Base-by-base conservation (phyloP, 305 asterid genomes). In the Andrographis paniculata region DNA sequence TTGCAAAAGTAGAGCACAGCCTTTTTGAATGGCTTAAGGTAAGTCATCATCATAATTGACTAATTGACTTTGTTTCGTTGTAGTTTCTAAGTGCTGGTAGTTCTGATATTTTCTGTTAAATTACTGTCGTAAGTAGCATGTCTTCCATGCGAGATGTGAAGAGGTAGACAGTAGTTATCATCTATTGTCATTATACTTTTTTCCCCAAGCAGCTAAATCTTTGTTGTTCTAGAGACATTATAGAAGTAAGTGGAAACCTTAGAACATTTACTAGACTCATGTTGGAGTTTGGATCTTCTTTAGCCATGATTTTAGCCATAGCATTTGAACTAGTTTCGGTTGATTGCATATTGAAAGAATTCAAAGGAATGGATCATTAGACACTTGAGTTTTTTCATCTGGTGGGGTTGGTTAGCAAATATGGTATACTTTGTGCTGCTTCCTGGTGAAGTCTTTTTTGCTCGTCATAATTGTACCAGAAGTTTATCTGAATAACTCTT, bases 11-110 rank as follows among this genome's bases (percentile, higher is more conserved):
- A 49, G 99, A 91, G 67, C 84, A 80, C 70, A 77, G 35, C 69
- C 93, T 91, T 53, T 73, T 83, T 53, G 96, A 91, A 62, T 83
- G 99, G 96, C 94, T 91, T 27, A 67, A 91, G 99, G 99, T 91
- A 73, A 52, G 70, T 60, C 33, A 51, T 56, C 49, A 45, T 47
- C 40, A n/a, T 28, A 65, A 38, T 52, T 38, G 14, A 47, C n/a
- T 46, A 38, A 56, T 50, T 42, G 44, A 19, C 43, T 30, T 37
- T 30, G 30, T 24, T 37, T 31, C 35, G 19, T 49, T 42, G 37
- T 55, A 39, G 17, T 45, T 56, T 39, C 55, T 50, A 19, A 45
- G 59, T 23, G 37, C 49, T 20, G 16, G 13, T 33, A 21, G 20
- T 40, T 45, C 6, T 39, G 15, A 5, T 16, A 24, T 48, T 55